Conservation (phyloP, 1,284 basidiomycete genomes). For the Papiliotrema nemorosa region DNA sequence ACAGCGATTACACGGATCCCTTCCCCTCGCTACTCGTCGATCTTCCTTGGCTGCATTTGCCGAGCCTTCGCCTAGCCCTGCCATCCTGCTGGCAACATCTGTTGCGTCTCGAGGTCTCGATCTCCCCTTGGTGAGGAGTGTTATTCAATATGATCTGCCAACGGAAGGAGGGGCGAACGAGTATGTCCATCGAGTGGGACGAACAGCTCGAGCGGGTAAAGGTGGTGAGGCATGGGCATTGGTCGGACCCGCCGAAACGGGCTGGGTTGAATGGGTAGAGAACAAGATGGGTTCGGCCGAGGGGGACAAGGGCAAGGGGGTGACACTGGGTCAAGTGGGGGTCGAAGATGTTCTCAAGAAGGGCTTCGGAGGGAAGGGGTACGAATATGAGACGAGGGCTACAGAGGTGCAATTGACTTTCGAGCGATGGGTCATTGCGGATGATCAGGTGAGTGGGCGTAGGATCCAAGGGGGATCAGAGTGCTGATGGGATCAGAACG, state of each 20-base stretch:
- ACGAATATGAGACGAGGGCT: conserved; percentile 82
- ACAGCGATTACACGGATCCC: conserved; percentile 91
- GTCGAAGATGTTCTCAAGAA: conserved; percentile 68
- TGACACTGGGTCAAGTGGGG: conserved; percentile 59
- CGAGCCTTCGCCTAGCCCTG: conserved; percentile 47
- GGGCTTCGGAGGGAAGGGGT: conserved; percentile 79
- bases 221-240: conserved; percentile 89
- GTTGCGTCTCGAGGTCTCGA: conserved; percentile 98
- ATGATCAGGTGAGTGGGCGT: conserved; percentile 61
- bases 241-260: conserved; percentile 73
- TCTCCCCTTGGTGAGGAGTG: conserved; percentile 87
- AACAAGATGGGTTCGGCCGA: conserved; percentile 62
- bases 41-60: conserved; percentile 80
- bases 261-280: conserved; percentile 86
- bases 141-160: conserved; percentile 94
- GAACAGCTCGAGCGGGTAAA: conserved; percentile 91
- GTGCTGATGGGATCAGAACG: conserved; percentile 59
- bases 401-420: conserved; percentile 95
- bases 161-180: conserved; percentile 96
- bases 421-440: conserved; percentile 84
- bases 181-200: conserved; percentile 94
- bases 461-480: neutral
- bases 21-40: conserved; percentile 76
- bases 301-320: conserved; percentile 47
- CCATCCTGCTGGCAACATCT: conserved; percentile 89